phyloP scores from a whole-genome alignment of 1,139 yeast genomes.

The Pneumocystis jirovecii region DNA sequence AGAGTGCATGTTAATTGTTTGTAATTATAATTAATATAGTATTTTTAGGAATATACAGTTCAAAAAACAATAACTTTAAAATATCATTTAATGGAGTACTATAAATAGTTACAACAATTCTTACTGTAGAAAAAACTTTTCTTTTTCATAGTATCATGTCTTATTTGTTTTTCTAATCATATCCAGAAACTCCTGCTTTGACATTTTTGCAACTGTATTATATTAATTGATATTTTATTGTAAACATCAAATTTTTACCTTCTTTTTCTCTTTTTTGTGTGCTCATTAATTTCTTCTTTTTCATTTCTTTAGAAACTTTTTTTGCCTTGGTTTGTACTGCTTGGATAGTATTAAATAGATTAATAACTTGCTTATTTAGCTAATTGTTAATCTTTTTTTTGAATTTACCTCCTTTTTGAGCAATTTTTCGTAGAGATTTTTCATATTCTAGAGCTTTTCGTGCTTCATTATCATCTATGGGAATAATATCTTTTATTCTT shows the following conservation, averaged over 20 bases:
- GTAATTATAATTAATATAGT: not conserved
- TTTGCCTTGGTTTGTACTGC: constrained; percentile 58
- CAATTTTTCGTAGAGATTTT: constrained; percentile 57
- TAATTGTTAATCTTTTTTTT: not conserved
- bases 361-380: constrained; percentile 33
- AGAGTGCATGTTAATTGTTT: not conserved
- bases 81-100: not conserved
- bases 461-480: constrained; percentile 27
- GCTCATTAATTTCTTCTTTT: constrained; percentile 2
- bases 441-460: constrained; percentile 56
- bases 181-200: constrained; percentile 11
- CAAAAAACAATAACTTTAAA: not conserved
- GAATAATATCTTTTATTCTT: constrained; percentile 49
- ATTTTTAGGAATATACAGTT: not conserved
- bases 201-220: constrained; percentile 8
- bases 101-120: not conserved
- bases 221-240: constrained; percentile 1
- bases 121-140: not conserved
- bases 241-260: constrained; percentile 5
- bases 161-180: constrained; percentile 6
- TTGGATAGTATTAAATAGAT: constrained; percentile 77
- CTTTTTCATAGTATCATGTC: not conserved
- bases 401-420: constrained; percentile 61
- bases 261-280: constrained; percentile 1
- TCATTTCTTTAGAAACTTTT: constrained; percentile 21